phyloP scores from a whole-genome alignment of 805 yeast species.

The Hanseniaspora occidentalis region DNA sequence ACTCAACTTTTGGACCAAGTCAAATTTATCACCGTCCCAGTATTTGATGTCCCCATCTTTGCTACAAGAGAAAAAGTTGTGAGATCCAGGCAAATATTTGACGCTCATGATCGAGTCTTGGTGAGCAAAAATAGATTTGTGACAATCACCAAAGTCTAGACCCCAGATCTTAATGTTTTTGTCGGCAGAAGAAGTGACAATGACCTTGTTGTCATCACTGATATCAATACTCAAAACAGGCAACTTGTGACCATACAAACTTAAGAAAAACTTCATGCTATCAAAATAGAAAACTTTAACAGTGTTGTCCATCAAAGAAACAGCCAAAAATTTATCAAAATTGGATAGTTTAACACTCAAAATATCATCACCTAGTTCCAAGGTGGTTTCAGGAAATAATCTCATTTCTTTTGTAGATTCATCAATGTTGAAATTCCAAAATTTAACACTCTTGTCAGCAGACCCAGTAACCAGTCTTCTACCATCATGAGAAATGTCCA shows the following conservation, averaged over 20 bases:
- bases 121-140: slow-evolving; percentile 90
- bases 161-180: slow-evolving; percentile 98
- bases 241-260: slow-evolving; percentile 89
- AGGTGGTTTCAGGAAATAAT: slow-evolving; percentile 61
- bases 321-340: slow-evolving; percentile 64
- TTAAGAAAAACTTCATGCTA: slow-evolving; percentile 73
- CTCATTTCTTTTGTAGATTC: slow-evolving; percentile 42
- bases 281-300: slow-evolving; percentile 88
- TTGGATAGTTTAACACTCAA: slow-evolving; percentile 71
- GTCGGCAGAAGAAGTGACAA: slow-evolving; percentile 92
- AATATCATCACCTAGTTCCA: slow-evolving; percentile 81
- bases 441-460: slow-evolving; percentile 79
- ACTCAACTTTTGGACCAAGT: slow-evolving; percentile 73
- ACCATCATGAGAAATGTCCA: slow-evolving; percentile 81
- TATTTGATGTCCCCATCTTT: slow-evolving; percentile 85
- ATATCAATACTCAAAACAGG: slow-evolving; percentile 92
- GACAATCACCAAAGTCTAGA: slow-evolving; percentile 97
- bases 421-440: slow-evolving; percentile 73
- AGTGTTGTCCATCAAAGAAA: slow-evolving; percentile 83
- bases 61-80: slow-evolving; percentile 79
- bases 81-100: slow-evolving; percentile 69
- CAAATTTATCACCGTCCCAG: slow-evolving; percentile 98
- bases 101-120: slow-evolving; percentile 92
- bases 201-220: slow-evolving; percentile 73
- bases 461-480: slow-evolving; percentile 80